Evolutionary conservation across 2,329 filamentous ascomycete species (phyloP), one percentile per base, ranked within the genome.

Genomic region (Aschersonia sp.): DNA sequence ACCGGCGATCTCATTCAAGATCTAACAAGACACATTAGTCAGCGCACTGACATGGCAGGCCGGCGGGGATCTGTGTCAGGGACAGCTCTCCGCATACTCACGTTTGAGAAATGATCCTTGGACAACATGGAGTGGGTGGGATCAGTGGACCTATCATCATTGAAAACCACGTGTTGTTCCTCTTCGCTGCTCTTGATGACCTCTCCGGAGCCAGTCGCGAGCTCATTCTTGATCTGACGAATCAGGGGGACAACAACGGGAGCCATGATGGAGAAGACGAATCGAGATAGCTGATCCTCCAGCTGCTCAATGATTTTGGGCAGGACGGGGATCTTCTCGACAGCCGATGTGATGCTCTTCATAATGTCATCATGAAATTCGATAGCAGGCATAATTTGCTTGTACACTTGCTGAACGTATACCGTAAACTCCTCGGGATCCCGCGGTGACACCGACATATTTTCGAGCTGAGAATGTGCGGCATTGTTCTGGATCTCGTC

Each of bases 111-210:
- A 66, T 95, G 89, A 58, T 95, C 89, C 69, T 95, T 95, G 50
- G 87, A 88, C 46, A 95, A 71, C 89, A 95, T 95, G 22, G 87
- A 94, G 68, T 95, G 89, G 1, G 89, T 95, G 0, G 89, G 90
- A 58, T 95, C 83, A 22, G 79, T 80, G 52, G 70, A 84, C 46
- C 75, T 52, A 58, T 94, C 83, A 54, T 95, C 81, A 43, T 84
- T 67, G 65, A 95, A 95, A 45, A 95, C 87, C 54, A 94, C 76
- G 58, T 84, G 79, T 67, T 95, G 88, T 69, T 94, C 83, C 46
- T 83, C 77, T 62, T 83, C 75, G 62, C 85, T 90, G 68, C 83
- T 88, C 57, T 86, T 73, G 53, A 95, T 94, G 57, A 95, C 84
- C 63, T 94, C 86, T 2, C 79, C 81, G 3, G 87, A 92, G 32